These are phyloP conservation scores for Suhomyces panamericanus DNA, from an alignment of 1,139 yeast species.

Conservation along the genomic window DNA sequence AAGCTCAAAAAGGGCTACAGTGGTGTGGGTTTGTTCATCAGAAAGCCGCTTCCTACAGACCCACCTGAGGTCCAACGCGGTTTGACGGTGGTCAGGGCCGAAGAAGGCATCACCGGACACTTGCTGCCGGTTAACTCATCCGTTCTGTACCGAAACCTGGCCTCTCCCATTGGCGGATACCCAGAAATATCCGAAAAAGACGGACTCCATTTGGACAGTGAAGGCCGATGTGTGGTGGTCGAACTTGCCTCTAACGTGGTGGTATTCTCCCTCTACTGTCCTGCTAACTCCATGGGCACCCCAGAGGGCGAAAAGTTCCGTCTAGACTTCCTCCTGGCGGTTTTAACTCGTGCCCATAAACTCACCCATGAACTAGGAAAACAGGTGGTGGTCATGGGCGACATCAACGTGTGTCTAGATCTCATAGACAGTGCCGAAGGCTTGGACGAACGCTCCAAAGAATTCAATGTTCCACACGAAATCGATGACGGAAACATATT, in stretches of 20 bases:
- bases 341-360: slow-evolving; percentile 61
- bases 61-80: slow-evolving; percentile 32
- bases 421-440: slow-evolving; percentile 80
- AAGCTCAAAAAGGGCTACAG: slow-evolving; percentile 72
- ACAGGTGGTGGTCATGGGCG: slow-evolving; percentile 80
- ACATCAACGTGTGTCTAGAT: slow-evolving; percentile 78
- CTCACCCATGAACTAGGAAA: slow-evolving; percentile 53
- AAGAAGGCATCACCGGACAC: slow-evolving; percentile 87
- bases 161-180: slow-evolving; percentile 71
- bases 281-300: slow-evolving; percentile 77
- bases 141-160: slow-evolving; percentile 23
- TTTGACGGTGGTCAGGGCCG: slow-evolving; percentile 66
- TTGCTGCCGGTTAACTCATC: slow-evolving; percentile 25
- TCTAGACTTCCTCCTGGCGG: slow-evolving; percentile 52
- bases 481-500: slow-evolving; percentile 27
- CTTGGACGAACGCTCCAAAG: slow-evolving; percentile 44
- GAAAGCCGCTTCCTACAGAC: slow-evolving; percentile 48
- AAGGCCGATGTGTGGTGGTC: slow-evolving; percentile 77
- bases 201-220: slow-evolving; percentile 62
- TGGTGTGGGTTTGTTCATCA: slow-evolving; percentile 85
- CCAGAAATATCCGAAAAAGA: slow-evolving; percentile 41
- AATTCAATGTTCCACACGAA: background rate
- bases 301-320: slow-evolving; percentile 71
- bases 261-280: slow-evolving; percentile 81
- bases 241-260: slow-evolving; percentile 68